Conservation (phyloP, 345 rosid genomes). For the Nephelium lappaceum region DNA sequence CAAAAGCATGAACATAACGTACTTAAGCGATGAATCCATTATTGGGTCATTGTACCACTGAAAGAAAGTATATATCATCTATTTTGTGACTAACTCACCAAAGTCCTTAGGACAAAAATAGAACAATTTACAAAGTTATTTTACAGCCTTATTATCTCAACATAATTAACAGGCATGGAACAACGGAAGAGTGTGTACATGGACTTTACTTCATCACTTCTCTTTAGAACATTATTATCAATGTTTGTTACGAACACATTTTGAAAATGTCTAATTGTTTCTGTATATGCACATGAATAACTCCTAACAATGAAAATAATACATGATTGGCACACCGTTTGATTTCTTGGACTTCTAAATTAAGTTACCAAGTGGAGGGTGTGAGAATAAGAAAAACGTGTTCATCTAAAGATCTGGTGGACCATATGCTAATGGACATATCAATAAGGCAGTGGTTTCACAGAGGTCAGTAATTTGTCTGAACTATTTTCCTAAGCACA, state of each 20-base stretch:
- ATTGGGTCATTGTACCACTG: not conserved
- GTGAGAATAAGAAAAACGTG: not conserved
- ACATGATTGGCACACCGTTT: not conserved
- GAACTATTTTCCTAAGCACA: not conserved
- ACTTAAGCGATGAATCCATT: not conserved
- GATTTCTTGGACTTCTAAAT: not conserved
- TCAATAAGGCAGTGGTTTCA: not conserved
- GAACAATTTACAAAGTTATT: not conserved
- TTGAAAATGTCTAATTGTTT: not conserved
- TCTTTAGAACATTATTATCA: not conserved
- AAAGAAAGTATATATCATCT: conserved; percentile 3
- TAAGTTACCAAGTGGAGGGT: not conserved
- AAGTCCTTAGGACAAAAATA: not conserved
- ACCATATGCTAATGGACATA: no score
- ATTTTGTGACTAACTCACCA: not conserved
- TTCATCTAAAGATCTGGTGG: no score
- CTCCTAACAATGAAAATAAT: not conserved
- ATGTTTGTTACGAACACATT: not conserved
- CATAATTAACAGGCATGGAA: not conserved
- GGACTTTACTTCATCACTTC: not conserved
- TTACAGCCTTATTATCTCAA: not conserved
- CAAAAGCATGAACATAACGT: not conserved
- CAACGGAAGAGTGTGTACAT: not conserved
- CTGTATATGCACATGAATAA: not conserved
- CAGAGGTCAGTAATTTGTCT: not conserved